Evolutionary conservation across 306 rosid genomes (phyloP), one percentile per base, ranked within the genome.

Genomic region (Cotoneaster glaucophyllus): DNA sequence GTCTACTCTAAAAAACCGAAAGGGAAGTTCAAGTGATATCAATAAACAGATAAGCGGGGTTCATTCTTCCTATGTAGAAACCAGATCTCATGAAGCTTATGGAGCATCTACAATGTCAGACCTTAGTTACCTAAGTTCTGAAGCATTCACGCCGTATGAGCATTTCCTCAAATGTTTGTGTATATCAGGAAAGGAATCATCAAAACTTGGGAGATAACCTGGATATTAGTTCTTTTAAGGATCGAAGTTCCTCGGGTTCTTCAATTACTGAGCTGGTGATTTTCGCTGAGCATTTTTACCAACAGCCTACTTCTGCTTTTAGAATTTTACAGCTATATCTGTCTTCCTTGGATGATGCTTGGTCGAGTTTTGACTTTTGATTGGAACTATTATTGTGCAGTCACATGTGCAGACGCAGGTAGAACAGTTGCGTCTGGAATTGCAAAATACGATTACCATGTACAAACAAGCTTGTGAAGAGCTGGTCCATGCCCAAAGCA

Each of bases 391-490:
- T 48, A 56, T 32, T 69, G 64, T 67, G 89, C 86, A 86, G 96
- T 86, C 82, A 70, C 77, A 67, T 78, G 69, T 80, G 80, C 87
- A 83, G 80, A 84, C 69, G 37, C 89, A 95, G 88, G 83, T 79
- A 43, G 92, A 86, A 69, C 80, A 71, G 57, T 81, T 95, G 82
- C 92, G 88, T 78, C 82, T 75, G 79, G 97, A 95, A 84, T 83
- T 95, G 80, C 97, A 84, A 78, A 86, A 78, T 84, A 89, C 96
- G 11, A 73, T 89, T 81, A 75, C 87, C 81, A 79, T 92, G 98
- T 90, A 95, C 73, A 87, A 79, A 85, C 85, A 80, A 44, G 90
- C 86, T 45, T 90, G 98, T 80, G 89, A 82, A 87, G 97, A 90
- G 58, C 83, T 95, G 84, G 97, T 76, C 69, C 90, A 76, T 71